These are phyloP conservation scores for Xylaria bambusicola DNA, from an alignment of 495 filamentous ascomycete species.

Conservation along the genomic window DNA sequence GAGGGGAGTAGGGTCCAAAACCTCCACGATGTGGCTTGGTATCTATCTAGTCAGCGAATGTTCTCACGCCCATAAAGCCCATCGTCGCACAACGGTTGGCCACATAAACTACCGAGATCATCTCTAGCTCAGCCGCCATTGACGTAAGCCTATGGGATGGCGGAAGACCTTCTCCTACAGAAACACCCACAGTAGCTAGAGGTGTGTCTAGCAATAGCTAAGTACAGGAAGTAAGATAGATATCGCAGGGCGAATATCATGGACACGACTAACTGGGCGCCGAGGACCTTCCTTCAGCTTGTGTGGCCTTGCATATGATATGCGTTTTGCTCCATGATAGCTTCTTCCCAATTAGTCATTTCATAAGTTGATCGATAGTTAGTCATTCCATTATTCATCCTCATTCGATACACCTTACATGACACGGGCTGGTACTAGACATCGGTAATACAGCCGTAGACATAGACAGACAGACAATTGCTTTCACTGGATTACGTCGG, in stretches of 20 bases:
- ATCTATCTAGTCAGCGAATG: conserved; percentile 1
- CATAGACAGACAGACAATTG: too few relatives aligned
- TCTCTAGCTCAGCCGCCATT: conserved; percentile 7
- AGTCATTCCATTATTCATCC: background rate
- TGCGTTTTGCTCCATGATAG: too few relatives aligned
- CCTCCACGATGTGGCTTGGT: conserved; percentile 13
- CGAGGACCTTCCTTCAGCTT: too few relatives aligned
- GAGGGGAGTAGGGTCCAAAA: background rate
- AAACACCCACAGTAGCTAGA: too few relatives aligned
- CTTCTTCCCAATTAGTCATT: background rate
- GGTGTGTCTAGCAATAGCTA: too few relatives aligned
- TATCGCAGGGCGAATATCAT: too few relatives aligned
- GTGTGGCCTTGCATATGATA: too few relatives aligned
- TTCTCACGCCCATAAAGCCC: background rate
- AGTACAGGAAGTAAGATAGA: too few relatives aligned
- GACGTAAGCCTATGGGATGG: background rate
- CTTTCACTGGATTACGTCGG: too few relatives aligned
- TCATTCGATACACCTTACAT: background rate
- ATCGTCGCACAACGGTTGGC: conserved; percentile 5
- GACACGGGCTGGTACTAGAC: background rate
- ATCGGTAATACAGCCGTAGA: too few relatives aligned
- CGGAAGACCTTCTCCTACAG: too few relatives aligned
- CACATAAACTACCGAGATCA: background rate
- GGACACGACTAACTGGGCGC: too few relatives aligned
- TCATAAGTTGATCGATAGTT: background rate